Evolutionary conservation across 441 rosid species (phyloP).

Genomic region (Aleurites moluccanus): DNA sequence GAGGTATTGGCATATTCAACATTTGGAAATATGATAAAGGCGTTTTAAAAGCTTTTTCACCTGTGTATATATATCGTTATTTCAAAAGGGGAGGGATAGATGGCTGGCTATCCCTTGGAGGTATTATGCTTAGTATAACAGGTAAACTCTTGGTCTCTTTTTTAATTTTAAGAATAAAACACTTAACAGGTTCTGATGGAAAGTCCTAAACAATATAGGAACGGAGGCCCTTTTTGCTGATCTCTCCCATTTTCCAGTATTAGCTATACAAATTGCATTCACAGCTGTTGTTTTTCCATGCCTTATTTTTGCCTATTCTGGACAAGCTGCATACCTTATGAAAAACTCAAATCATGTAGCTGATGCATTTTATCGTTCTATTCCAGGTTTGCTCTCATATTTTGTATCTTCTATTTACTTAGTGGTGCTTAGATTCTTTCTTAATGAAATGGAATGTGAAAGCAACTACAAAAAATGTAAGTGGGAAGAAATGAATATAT

Average conservation of each 20-base stretch:
- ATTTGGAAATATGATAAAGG: constrained; percentile 57
- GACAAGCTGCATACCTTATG: constrained; percentile 87
- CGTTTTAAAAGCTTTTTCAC: constrained; percentile 69
- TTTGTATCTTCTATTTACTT: background rate
- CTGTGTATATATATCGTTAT: constrained; percentile 61
- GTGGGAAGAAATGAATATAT: background rate
- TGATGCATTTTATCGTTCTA: constrained; percentile 72
- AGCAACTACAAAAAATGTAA: background rate
- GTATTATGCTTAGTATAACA: constrained; percentile 77
- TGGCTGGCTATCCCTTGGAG: constrained; percentile 74
- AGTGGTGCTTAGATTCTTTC: background rate
- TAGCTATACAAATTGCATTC: constrained; percentile 74
- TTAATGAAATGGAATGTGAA: background rate
- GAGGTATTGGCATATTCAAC: constrained; percentile 65
- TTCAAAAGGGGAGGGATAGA: constrained; percentile 58
- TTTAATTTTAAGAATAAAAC: background rate
- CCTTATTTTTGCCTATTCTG: constrained; percentile 76
- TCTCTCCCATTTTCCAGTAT: constrained; percentile 72
- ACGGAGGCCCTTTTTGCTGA: constrained; percentile 90
- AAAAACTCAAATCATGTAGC: constrained; percentile 42
- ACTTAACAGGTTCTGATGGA: background rate
- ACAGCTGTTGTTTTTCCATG: constrained; percentile 79
- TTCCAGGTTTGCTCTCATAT: constrained; percentile 41
- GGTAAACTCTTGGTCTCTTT: constrained; percentile 31
- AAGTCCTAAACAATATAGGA: constrained; percentile 36